Conservation (phyloP, 176 grass and related monocot genomes). For the Lolium multiflorum region DNA sequence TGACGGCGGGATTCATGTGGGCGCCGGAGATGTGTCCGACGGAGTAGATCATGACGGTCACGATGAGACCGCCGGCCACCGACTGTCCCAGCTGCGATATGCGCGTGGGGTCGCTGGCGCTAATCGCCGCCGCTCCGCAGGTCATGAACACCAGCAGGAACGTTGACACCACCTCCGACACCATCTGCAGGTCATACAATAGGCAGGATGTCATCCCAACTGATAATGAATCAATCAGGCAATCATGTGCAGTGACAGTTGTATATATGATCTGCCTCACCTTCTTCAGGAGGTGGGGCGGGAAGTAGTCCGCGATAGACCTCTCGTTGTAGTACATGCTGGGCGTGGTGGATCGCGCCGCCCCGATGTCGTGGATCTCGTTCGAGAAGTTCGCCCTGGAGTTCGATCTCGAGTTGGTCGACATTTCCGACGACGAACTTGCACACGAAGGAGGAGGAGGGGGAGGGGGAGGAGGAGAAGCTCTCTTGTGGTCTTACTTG, state of each 20-base stretch:
- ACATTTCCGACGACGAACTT: conserved; percentile 49
- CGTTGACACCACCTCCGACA: conserved; percentile 78
- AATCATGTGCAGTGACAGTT: background rate
- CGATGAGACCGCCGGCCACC: conserved; percentile 89
- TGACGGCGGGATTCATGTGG: conserved; percentile 99
- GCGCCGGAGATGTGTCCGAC: conserved; percentile 98
- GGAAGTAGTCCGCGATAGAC: conserved; percentile 56
- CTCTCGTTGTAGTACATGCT: conserved; percentile 39
- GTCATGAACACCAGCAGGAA: conserved; percentile 98
- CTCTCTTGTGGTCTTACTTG: conserved; percentile 15
- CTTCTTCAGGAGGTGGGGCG: conserved; percentile 85
- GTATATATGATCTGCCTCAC: conserved; percentile 16
- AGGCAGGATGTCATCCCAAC: background rate
- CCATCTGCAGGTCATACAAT: conserved; percentile 55
- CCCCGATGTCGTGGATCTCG: conserved; percentile 78
- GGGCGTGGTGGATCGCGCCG: conserved; percentile 43
- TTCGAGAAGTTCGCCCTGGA: conserved; percentile 69
- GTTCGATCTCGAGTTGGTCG: conserved; percentile 64
- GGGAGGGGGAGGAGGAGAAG: background rate
- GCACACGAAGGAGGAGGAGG: background rate
- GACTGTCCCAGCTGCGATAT: conserved; percentile 95
- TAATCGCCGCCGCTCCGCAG: conserved; percentile 70
- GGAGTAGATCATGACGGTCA: conserved; percentile 96
- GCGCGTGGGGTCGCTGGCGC: conserved; percentile 30
- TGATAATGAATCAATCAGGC: background rate